Base-by-base conservation (phyloP, 371 early-diverging fungal species). In the Lichtheimia ornata region DNA sequence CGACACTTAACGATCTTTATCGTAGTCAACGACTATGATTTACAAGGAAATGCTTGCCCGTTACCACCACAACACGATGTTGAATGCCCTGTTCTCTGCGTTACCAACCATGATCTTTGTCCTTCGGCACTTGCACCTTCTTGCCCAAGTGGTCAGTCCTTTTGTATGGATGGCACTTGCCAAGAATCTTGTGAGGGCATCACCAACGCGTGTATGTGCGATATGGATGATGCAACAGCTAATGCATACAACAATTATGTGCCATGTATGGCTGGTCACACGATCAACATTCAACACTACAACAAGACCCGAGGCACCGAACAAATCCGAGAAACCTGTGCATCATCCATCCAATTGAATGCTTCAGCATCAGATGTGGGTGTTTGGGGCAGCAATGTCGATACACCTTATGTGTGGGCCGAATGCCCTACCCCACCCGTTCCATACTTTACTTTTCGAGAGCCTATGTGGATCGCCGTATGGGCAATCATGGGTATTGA, bases 121-220 rank as follows among this genome's bases (percentile, higher is more conserved):
- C 84, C 84, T 15, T 25, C 72, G 5, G 40, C 63, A 7, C 56
- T 81, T 20, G 62, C 77, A 15, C 68, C 79, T 13, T 72, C 66
- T 14, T 86, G 86, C 62, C 75, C 79, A 24, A 2, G 57, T 17
- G 86, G 82, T 6, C 66, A 68, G 45, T 50, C 45, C 18, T 83
- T 83, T 45, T 88, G 88, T 63, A 62, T 58, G 17, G 86, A 88
- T 61, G 88, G 88, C 42, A 69, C 73, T 15, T 88, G 88, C 67
- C 62, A 76, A 27, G 15, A 59, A n/a, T 67, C 72, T 4, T 84
- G 86, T 55, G 67, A 66, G 5, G 73, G 67, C 30, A 76, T 77
- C 45, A 53, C 52, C 17, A 83, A 83, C 43, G 67, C 64, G 7
- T 83, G 84, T 63, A 63, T 64, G 14, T 79, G 81, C 65, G 71